A percentile compares a stretch with the other conserved stretches of the same genome.
These are phyloP conservation scores for Claviceps sp. DNA, from an alignment of 2,329 filamentous ascomycete species.

Conservation along the genomic window DNA sequence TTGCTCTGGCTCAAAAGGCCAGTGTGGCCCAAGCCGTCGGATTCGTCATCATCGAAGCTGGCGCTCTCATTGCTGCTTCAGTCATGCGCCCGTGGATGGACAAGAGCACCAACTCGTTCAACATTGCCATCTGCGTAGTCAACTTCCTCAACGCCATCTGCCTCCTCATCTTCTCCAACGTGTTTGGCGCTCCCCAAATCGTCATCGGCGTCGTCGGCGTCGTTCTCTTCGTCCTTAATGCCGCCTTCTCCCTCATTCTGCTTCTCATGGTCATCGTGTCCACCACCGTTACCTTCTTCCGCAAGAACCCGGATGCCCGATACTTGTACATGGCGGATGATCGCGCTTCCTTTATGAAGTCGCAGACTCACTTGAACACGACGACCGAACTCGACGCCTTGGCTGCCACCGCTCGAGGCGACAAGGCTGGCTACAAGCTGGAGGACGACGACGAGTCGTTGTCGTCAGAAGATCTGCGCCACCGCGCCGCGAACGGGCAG, in stretches of 20 bases:
- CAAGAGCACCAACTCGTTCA: constrained; percentile 94
- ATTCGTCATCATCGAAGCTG: constrained; percentile 71
- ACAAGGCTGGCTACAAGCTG: constrained; percentile 44
- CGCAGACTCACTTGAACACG: constrained; percentile 61
- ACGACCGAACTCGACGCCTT: constrained; percentile 84
- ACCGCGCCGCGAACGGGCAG: constrained; percentile 18
- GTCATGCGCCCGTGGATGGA: constrained; percentile 94
- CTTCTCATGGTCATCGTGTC: constrained; percentile 63
- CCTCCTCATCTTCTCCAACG: constrained; percentile 72
- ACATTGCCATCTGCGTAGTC: constrained; percentile 78
- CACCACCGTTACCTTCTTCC: constrained; percentile 57
- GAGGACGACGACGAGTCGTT: constrained; percentile 30
- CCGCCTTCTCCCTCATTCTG: constrained; percentile 67
- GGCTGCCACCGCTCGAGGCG: constrained; percentile 76
- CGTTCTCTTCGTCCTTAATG: constrained; percentile 78
- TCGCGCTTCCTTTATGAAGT: constrained; percentile 95
- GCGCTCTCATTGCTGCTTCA: constrained; percentile 60
- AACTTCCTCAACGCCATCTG: constrained; percentile 90
- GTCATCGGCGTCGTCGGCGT: constrained; percentile 84
- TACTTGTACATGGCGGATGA: constrained; percentile 97
- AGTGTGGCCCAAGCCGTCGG: constrained; percentile 67
- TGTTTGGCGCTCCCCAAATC: constrained; percentile 72
- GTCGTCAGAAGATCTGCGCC: constrained; percentile 24
- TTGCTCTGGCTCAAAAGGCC: constrained; percentile 63
- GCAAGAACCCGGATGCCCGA: constrained; percentile 86